Percentiles rank a stretch among this genome's conserved stretches.
Evolutionary conservation across 2,329 filamentous ascomycete genomes (phyloP).

Genomic region (Cercospora sesami): DNA sequence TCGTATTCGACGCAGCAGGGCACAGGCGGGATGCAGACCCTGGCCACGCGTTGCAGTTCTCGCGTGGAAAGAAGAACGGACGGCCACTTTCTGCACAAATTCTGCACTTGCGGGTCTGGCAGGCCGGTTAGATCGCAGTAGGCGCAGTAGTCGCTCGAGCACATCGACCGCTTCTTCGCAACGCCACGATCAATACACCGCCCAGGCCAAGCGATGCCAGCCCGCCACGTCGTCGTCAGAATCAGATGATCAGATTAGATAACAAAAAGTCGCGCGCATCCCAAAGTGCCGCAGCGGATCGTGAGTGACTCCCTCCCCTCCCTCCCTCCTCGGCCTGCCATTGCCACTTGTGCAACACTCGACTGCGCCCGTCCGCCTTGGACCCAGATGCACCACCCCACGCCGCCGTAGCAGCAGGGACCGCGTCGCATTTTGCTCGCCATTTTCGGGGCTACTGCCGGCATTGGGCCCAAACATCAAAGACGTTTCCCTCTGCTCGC

Average conservation of each 20-base stretch:
- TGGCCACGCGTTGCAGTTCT: neutral
- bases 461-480: neutral
- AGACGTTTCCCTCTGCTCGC: constrained; percentile 1
- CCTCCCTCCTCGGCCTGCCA: neutral
- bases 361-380: neutral
- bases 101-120: neutral
- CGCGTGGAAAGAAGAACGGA: neutral
- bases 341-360: neutral
- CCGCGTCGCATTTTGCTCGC: neutral
- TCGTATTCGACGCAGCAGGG: neutral
- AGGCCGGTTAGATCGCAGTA: neutral
- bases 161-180: neutral
- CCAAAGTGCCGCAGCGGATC: neutral
- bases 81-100: neutral
- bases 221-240: neutral
- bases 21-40: neutral
- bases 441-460: neutral
- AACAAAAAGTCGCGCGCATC: constrained; percentile 7
- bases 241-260: constrained; percentile 7
- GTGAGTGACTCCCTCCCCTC: neutral
- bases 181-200: neutral
- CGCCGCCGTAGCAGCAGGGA: neutral
- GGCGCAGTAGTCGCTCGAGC: neutral
- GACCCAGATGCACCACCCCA: neutral
- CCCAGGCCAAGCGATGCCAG: neutral